Evolutionary conservation across 257 asterid species (phyloP), one percentile per base, ranked within the genome.

Genomic region (Forsythia suspensa): DNA sequence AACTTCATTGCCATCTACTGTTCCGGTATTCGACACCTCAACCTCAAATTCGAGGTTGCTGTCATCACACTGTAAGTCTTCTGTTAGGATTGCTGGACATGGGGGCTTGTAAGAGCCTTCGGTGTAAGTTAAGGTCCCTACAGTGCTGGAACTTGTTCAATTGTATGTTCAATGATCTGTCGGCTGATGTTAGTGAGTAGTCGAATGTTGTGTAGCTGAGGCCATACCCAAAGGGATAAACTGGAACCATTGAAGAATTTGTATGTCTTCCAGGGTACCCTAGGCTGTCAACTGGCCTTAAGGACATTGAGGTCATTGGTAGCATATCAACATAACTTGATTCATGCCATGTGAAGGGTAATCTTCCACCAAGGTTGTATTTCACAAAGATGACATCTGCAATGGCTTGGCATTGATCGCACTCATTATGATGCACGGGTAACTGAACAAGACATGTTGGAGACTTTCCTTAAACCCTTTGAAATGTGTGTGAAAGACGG

Each of bases 201-300:
- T 72, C 41, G 72, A 81, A 84, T 4, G 52, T 84, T 0, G 92
- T 84, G 80, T 89, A 89, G 76, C 90, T 86, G 3, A 89, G 80
- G 0, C 94, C 94, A 18, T 81, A 66, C 1, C 94, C 89, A 11
- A 89, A 89, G 2, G 84, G 85, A 41, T 81, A 89, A 0, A 89
- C 84, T 0, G 0, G 85, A 18, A 5, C 89, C 90, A 1, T 84
- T 84, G 85, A 43, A 89, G 82, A 89, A 89, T 39, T 75, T 76
- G 80, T 86, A 88, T 8, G 92, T 87, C 94, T 48, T 0, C 94
- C 94, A 0, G 93, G 93, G 79, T 84, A 89, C 0, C 85, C 85
- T 3, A 76, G 42, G 15, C 38, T 37, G 4, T 76, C 83, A 6
- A 72, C 6, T 0, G 94, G 87, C 73, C 87, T 72, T 57, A 85